Evolutionary conservation across 2,329 filamentous ascomycete species (phyloP), one percentile per base, ranked within the genome.

Genomic region (Elsinoe australis): DNA sequence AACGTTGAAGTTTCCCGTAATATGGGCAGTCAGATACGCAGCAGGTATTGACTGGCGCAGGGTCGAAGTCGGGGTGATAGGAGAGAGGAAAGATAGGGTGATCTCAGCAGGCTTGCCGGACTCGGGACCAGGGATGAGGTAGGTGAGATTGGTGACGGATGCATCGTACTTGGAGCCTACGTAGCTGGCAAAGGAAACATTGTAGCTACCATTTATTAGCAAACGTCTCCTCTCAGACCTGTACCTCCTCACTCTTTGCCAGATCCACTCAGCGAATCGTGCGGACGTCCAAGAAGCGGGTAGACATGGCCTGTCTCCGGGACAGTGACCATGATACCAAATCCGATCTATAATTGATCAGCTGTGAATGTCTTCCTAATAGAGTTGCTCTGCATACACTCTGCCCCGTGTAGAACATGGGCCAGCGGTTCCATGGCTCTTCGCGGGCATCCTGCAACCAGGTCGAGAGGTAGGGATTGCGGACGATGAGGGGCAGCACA

Each of bases 11-110:
- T 71, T 71, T 4, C 85, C 86, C 52, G 80, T 73, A 9, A 85
- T 83, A 58, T 80, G 67, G 32, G 90, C 72, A 4, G 78, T 83
- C 52, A 94, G 60, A 61, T 94, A 94, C 19, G 82, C 81, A 8
- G 86, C 87, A n/a, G 87, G 87, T 24, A 92, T 77, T 12, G 84
- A 81, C 69, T 90, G 85, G 54, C 85, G 76, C 57, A 89, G 70
- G 36, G 85, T 89, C 49, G 85, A 89, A 1, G 83, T 85, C 1
- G 85, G 85, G 0, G 85, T 90, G 42, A 92, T 83, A 3, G 85
- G 85, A 5, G 85, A 89, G 44, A 89, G 69, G 63, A 84, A 84
- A 6, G 80, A 83, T 24, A 84, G 63, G 1, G 71, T 73, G 47
- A 84, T 68, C 49, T 81, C 71, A 24, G 75, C 61, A 14, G 71